phyloP scores from a whole-genome alignment of 768 basidiomycete genomes.

The Termitomyces sp. region DNA sequence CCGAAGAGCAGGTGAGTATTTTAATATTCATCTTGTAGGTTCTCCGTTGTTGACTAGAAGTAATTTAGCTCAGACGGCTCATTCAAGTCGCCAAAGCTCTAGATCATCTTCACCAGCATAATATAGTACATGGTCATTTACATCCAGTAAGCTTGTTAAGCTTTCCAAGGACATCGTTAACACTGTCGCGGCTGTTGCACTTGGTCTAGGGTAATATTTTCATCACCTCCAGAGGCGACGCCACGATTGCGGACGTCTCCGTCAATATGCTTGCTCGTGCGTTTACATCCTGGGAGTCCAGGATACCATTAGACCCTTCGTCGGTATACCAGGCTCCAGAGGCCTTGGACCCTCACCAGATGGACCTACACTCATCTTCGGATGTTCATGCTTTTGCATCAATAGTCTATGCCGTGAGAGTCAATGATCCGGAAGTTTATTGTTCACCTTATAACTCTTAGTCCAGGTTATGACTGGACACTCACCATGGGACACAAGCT shows the following conservation, averaged over 20 bases:
- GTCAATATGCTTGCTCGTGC: constrained; percentile 1
- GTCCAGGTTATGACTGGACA: constrained; percentile 9
- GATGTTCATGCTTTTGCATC: constrained; percentile 12
- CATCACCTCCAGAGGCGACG: background rate
- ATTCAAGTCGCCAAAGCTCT: background rate
- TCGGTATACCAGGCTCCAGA: constrained; percentile 12
- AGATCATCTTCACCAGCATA: background rate
- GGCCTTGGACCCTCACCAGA: background rate
- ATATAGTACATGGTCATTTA: background rate
- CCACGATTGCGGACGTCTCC: background rate
- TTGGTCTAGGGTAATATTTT: background rate
- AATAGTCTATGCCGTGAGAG: constrained; percentile 7
- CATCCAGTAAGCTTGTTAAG: background rate
- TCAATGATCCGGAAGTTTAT: background rate
- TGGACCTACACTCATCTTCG: constrained; percentile 1
- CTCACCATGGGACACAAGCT: background rate
- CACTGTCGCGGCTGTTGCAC: too few species aligned
- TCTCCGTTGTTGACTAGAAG: background rate
- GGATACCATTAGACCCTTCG: background rate
- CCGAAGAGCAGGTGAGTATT: background rate
- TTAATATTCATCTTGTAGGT: background rate
- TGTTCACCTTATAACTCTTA: background rate
- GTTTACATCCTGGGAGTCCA: background rate
- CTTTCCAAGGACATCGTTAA: background rate
- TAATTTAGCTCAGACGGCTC: background rate